phyloP scores from a whole-genome alignment of 1,284 basidiomycete genomes.

The Ganoderma boninense region DNA sequence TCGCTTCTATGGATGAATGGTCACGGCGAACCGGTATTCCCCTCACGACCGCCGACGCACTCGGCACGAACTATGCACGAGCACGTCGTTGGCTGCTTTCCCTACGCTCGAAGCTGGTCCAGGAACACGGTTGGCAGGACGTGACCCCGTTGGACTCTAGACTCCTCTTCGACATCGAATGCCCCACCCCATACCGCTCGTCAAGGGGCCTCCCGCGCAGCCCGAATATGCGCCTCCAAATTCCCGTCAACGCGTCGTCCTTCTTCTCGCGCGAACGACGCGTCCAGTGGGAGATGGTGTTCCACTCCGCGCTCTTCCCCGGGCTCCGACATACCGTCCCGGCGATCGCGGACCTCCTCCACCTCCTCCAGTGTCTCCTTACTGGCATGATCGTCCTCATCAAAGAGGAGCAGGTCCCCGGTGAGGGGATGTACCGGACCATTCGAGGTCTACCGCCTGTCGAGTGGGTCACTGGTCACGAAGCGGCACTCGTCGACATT shows the following conservation, averaged over 20 bases:
- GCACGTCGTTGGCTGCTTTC: conserved; percentile 76
- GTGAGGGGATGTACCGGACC: conserved; percentile 70
- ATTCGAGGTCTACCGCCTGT: conserved; percentile 79
- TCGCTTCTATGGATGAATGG: conserved; percentile 83
- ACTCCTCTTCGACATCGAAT: conserved; percentile 81
- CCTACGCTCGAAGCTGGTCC: conserved; percentile 68
- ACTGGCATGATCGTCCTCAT: conserved; percentile 81
- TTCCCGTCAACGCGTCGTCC: conserved; percentile 79
- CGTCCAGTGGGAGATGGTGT: conserved; percentile 89
- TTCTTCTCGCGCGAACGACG: conserved; percentile 85
- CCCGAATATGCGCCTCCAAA: conserved; percentile 73
- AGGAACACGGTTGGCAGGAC: conserved; percentile 74
- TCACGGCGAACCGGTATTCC: conserved; percentile 78
- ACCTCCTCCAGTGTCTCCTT: conserved; percentile 80
- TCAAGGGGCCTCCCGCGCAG: conserved; percentile 76
- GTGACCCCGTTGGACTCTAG: conserved; percentile 64
- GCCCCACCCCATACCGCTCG: conserved; percentile 78
- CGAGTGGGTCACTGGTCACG: conserved; percentile 77
- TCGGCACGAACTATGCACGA: conserved; percentile 79
- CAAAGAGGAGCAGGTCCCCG: conserved; percentile 72
- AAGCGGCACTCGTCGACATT: conserved; percentile 69
- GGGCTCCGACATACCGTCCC: conserved; percentile 79
- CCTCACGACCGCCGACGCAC: conserved; percentile 79
- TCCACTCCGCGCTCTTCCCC: conserved; percentile 83
- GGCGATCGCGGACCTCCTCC: conserved; percentile 79